Base-by-base conservation (phyloP, 1,284 basidiomycete species). In the Malassezia psittaci region DNA sequence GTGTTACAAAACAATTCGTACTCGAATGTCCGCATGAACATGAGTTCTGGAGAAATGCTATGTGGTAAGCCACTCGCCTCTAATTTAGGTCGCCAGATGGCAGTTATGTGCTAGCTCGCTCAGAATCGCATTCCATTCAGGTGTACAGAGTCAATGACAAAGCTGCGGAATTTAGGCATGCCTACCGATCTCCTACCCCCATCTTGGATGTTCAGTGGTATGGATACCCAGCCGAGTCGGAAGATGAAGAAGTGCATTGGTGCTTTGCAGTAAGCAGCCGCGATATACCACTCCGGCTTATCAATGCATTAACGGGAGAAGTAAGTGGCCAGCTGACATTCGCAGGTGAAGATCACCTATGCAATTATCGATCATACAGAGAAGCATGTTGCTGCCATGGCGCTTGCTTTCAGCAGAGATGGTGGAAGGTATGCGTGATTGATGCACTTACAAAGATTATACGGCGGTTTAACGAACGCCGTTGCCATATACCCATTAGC, bases 191-290 rank as follows among this genome's bases (percentile, higher is more conserved):
- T 5, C 55, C 55, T 9, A 47, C 39, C 5, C 50, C 55, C 1
- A 46, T 57, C 12, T 43, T 57, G 13, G 55, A 57, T 24, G 32
- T 47, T 11, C 6, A 19, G 6, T 57, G 55, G 55, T 57, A 48
- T 34, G 7, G 11, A 18, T 33, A 46, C n/a, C 49, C 54, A 2
- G 40, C 50, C 5, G 18, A 15, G 2, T 16, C 24, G 5, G 19
- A 29, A 1, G 19, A 34, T 6, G 38, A 33, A 5, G 21, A 34
- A 2, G 29, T 7, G 16, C 21, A 46, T 6, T 57, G 55, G 55
- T 57, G 55, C 42, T 57, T 48, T 43, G 50, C 48, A 8, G 46
- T 57, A 10, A 57, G 55, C 32, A 36, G 50, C 35, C 50, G 55
- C 12, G 55, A 57, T 35, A 16, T 57, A 21, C 55, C 55, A 1